phyloP scores from a whole-genome alignment of 306 rosid species.

The Cucurbita pepo region DNA sequence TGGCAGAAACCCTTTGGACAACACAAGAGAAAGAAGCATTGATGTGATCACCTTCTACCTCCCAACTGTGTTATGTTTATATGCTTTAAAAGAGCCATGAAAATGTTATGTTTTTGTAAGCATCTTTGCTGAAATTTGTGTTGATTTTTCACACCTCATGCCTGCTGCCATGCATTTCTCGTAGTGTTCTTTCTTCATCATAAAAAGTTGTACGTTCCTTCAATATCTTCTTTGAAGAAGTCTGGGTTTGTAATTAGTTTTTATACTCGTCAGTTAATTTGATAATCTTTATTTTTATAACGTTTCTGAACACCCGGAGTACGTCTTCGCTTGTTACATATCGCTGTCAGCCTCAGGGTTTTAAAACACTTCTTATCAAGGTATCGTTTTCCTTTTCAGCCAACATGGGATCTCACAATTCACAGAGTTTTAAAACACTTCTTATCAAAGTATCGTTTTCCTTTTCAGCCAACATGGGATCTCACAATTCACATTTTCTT shows the following conservation, averaged over 20 bases:
- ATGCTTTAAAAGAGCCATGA: neutral
- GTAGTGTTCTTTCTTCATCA: neutral
- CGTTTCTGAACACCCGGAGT: no score
- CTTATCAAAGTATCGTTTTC: no score
- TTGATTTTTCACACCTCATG: neutral
- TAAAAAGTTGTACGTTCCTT: neutral
- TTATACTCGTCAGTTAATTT: no score
- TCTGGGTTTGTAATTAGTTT: neutral
- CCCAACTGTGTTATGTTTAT: neutral
- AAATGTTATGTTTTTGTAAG: neutral
- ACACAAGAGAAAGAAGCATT: neutral
- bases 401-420: no score
- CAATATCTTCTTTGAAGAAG: neutral
- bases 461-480: no score
- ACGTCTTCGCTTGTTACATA: no score
- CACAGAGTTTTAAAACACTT: no score
- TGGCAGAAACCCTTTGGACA: neutral
- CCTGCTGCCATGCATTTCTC: neutral
- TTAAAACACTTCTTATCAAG: no score
- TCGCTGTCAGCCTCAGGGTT: no score
- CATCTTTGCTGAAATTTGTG: neutral
- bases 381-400: no score
- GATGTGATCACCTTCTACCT: neutral
- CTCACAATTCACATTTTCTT: no score
- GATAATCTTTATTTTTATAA: no score